Evolutionary conservation across 345 rosid species (phyloP).

Genomic region (Brassica incana): DNA sequence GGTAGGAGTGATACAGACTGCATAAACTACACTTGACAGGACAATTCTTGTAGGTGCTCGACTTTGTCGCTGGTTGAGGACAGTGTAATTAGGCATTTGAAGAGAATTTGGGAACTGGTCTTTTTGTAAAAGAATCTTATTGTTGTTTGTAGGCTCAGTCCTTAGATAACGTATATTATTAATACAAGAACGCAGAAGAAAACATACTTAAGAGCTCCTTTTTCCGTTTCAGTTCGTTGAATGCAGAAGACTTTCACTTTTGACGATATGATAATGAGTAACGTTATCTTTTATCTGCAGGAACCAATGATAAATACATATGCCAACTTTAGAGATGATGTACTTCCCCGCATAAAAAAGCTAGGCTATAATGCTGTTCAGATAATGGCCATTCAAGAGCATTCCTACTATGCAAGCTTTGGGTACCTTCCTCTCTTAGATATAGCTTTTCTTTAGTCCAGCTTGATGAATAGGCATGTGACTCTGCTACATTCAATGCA

Average conservation of each 20-base stretch:
- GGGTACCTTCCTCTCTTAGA: conserved; percentile 56
- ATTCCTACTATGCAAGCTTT: conserved; percentile 94
- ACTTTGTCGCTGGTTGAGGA: conserved; percentile 11
- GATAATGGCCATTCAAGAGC: conserved; percentile 99
- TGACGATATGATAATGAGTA: neutral
- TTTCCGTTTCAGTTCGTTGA: too few species aligned
- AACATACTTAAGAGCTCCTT: neutral
- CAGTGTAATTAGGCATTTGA: neutral
- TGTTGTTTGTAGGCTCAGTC: conserved; percentile 12
- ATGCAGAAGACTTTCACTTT: too few species aligned
- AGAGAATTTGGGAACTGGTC: conserved; percentile 9
- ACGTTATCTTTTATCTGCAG: conserved; percentile 47
- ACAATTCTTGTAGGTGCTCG: neutral
- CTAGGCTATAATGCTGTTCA: conserved; percentile 97
- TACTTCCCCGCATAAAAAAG: conserved; percentile 91
- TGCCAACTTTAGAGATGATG: conserved; percentile 86
- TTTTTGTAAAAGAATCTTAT: neutral
- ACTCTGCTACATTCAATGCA: conserved; percentile 46
- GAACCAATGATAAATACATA: conserved; percentile 84
- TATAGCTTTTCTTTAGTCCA: conserved; percentile 15
- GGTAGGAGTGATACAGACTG: conserved; percentile 18
- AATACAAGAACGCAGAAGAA: neutral
- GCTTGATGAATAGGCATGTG: conserved; percentile 15
- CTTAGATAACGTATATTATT: neutral
- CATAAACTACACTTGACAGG: conserved; percentile 16